These are phyloP conservation scores for Tubosaeta brunneosetosa DNA, from an alignment of 768 basidiomycete genomes.

Conservation along the genomic window DNA sequence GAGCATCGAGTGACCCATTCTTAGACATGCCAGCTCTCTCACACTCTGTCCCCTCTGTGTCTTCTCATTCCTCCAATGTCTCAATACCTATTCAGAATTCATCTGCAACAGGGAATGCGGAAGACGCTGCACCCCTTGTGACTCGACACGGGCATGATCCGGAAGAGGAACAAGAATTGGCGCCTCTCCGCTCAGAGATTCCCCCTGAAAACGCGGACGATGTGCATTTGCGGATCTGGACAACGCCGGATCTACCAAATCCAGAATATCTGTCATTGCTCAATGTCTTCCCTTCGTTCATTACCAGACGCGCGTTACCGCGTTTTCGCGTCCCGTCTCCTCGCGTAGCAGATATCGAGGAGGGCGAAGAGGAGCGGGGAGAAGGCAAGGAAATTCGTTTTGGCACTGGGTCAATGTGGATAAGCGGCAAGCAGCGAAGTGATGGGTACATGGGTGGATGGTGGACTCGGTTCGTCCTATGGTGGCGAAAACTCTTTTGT, in stretches of 20 bases:
- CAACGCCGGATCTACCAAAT: slow-evolving; percentile 72
- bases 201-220: slow-evolving; percentile 36
- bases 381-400: slow-evolving; percentile 58
- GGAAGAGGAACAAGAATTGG: slow-evolving; percentile 33
- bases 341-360: slow-evolving; percentile 59
- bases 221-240: slow-evolving; percentile 72
- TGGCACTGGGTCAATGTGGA: slow-evolving; percentile 85
- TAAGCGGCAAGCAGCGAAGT: slow-evolving; percentile 54
- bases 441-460: slow-evolving; percentile 71
- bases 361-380: slow-evolving; percentile 53
- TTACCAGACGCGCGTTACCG: slow-evolving; percentile 64
- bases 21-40: slow-evolving; percentile 64
- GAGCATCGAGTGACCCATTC: slow-evolving; percentile 78
- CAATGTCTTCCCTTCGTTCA: slow-evolving; percentile 71
- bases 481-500: slow-evolving; percentile 79
- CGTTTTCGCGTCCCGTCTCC: slow-evolving; percentile 52
- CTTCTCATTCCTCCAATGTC: slow-evolving; percentile 41
- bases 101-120: slow-evolving; percentile 33
- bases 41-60: slow-evolving; percentile 49
- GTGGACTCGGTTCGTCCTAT: slow-evolving; percentile 74
- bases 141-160: slow-evolving; percentile 28
- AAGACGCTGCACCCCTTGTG: slow-evolving; percentile 40
- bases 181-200: slow-evolving; percentile 31
- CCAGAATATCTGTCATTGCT: slow-evolving; percentile 67
- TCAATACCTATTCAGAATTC: slow-evolving; percentile 27